A percentile compares a stretch with the other conserved stretches of the same genome.
Conservation (phyloP, 2,329 filamentous ascomycete species). For the Sphaerulina musiva region DNA sequence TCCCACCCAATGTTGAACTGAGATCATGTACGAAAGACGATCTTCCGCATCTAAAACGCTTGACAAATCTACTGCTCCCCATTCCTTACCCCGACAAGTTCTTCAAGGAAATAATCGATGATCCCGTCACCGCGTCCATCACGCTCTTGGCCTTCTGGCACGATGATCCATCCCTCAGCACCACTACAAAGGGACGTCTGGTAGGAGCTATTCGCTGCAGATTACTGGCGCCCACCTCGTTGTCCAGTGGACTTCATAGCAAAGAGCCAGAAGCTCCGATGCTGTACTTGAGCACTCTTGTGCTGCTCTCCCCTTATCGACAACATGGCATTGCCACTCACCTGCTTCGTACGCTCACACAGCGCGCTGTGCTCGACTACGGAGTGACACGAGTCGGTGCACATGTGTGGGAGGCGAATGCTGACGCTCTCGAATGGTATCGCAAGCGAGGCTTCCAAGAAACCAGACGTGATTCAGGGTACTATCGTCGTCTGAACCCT, state of each 20-base stretch:
- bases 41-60: conserved; percentile 51
- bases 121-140: conserved; percentile 47
- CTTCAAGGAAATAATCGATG: conserved; percentile 54
- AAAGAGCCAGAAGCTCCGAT: conserved; percentile 25
- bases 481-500: conserved; percentile 55
- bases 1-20: conserved; percentile 47
- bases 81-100: conserved; percentile 56
- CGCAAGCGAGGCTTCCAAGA: conserved; percentile 51
- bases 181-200: conserved; percentile 32
- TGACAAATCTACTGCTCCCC: conserved; percentile 54
- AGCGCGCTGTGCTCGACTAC: conserved; percentile 41
- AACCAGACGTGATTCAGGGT: conserved; percentile 47
- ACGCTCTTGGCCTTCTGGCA: conserved; percentile 57
- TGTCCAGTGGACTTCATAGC: not conserved
- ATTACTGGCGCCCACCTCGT: conserved; percentile 32
- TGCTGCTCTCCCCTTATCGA: conserved; percentile 55
- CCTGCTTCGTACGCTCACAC: conserved; percentile 41
- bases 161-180: conserved; percentile 34
- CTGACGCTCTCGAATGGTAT: conserved; percentile 57
- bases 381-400: conserved; percentile 50
- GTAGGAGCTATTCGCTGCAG: conserved; percentile 46
- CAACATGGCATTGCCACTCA: conserved; percentile 51
- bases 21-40: conserved; percentile 48
- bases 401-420: conserved; percentile 59
- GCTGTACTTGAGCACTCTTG: conserved; percentile 57